Evolutionary conservation across 139 green algal genomes (phyloP).

Genomic region (Haematococcus sp.): DNA sequence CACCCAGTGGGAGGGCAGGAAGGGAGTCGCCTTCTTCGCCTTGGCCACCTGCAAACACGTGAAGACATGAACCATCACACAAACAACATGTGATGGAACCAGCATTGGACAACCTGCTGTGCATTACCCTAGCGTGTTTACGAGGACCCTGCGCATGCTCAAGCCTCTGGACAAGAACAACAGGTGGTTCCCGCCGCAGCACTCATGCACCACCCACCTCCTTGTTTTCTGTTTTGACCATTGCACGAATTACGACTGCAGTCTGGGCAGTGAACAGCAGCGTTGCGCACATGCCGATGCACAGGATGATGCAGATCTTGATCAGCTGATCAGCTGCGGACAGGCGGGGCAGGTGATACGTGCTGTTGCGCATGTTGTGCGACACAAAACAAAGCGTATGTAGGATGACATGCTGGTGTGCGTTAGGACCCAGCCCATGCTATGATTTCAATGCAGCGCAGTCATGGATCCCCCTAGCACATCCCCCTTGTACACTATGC

Average conservation of each 20-base stretch:
- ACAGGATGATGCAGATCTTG: constrained; percentile 42
- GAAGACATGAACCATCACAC: no score
- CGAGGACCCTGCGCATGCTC: no score
- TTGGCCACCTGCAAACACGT: constrained; percentile 14
- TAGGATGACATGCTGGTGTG: no score
- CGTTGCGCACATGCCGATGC: constrained; percentile 53
- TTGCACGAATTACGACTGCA: constrained; percentile 54
- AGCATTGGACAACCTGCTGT: no score
- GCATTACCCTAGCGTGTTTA: no score
- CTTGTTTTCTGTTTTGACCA: constrained; percentile 56
- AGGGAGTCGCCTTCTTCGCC: constrained; percentile 45
- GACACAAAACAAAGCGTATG: no score
- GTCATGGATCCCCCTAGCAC: no score
- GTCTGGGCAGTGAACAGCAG: constrained; percentile 65
- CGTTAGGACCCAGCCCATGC: no score
- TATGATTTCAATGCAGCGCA: no score
- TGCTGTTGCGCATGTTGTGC: background rate
- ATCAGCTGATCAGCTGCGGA: constrained; percentile 26
- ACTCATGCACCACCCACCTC: constrained; percentile 23
- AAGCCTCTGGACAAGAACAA: background rate
- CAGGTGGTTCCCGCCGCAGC: no score
- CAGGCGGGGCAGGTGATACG: background rate
- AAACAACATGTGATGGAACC: no score
- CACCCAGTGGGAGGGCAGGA: constrained; percentile 52
- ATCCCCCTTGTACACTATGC: no score